Evolutionary conservation across 768 basidiomycete species (phyloP), one percentile per base, ranked within the genome.

Genomic region (Macrocybe gigantea): DNA sequence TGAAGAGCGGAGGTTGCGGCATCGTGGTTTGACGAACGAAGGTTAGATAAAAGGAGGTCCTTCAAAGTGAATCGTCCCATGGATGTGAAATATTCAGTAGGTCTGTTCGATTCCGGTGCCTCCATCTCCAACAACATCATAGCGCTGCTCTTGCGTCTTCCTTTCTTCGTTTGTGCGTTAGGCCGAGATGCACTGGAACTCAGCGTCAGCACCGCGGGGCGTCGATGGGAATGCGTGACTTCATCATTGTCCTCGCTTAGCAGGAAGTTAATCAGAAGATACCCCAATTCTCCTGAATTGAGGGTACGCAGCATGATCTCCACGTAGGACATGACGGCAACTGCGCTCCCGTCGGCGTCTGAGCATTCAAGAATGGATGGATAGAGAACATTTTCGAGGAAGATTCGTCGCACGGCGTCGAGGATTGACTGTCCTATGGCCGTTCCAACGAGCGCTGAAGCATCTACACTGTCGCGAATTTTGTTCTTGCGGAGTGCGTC

Each of bases 321-420:
- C 53, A 97, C 82, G 61, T 98, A 97, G 11, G 88, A 91, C 79
- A 97, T 83, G 47, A 98, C 93, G 7, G 95, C 93, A 1, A 96
- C 86, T 0, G 93, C 89, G 52, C 93, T 95, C n/a, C 95, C 95
- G 61, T 97, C 95, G 5, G 74, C 60, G 51, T 91, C 89, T 0
- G 93, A 93, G 64, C 92, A 94, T 61, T 97, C 94, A 41, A 96
- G 73, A 44, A 98, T 80, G 7, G 92, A 90, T 0, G 95, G 90
- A 61, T 95, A 95, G 31, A 98, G 69, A 14, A 97, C 85, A 56
- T 93, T 95, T 65, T 94, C 88, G 4, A 98, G 73, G 69, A 97
- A 97, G 47, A 90, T 87, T 13, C 80, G 74, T 33, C 88, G 82
- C 7, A 96, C 79, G 11, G 91, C 84, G 50, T 88, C 83, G 37